These are phyloP conservation scores for Hypoxylon perforatum DNA, from an alignment of 495 filamentous ascomycete species.

Conservation along the genomic window DNA sequence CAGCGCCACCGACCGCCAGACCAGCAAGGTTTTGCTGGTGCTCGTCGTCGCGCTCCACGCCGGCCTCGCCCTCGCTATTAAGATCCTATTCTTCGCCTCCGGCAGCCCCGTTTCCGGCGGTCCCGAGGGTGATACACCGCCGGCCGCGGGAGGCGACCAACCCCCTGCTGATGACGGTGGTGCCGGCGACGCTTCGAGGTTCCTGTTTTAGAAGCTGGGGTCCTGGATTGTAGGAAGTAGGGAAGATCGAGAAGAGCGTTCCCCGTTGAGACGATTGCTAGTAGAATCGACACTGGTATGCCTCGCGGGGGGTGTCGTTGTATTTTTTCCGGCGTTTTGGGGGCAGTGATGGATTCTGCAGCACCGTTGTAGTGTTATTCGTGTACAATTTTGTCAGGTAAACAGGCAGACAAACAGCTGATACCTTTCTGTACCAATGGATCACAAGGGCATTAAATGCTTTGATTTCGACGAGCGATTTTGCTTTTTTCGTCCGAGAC, in stretches of 20 bases:
- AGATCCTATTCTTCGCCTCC: constrained; percentile 94
- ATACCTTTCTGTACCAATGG: constrained; percentile 35
- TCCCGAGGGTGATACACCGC: constrained; percentile 47
- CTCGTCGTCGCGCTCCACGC: constrained; percentile 87
- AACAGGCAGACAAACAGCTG: constrained; percentile 15
- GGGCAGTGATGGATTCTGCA: constrained; percentile 4
- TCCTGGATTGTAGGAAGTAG: constrained; percentile 3
- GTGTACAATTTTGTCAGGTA: constrained; percentile 30
- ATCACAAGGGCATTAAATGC: constrained; percentile 20
- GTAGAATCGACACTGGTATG: constrained; percentile 1
- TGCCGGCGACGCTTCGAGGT: constrained; percentile 11
- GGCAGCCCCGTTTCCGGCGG: constrained; percentile 69
- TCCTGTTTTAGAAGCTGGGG: constrained; percentile 45
- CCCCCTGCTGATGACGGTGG: constrained; percentile 13
- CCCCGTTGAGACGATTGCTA: background rate
- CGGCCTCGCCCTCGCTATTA: constrained; percentile 89
- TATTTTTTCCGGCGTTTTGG: constrained; percentile 28
- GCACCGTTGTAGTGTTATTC: constrained; percentile 26
- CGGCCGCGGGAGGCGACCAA: constrained; percentile 32
- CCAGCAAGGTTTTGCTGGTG: constrained; percentile 86
- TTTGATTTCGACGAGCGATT: background rate
- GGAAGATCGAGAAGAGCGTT: background rate
- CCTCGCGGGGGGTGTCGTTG: constrained; percentile 3
- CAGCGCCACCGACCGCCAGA: constrained; percentile 90
- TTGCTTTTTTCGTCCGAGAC: background rate